Base-by-base conservation (phyloP, 345 rosid species). In the Rhizophora apiculata region DNA sequence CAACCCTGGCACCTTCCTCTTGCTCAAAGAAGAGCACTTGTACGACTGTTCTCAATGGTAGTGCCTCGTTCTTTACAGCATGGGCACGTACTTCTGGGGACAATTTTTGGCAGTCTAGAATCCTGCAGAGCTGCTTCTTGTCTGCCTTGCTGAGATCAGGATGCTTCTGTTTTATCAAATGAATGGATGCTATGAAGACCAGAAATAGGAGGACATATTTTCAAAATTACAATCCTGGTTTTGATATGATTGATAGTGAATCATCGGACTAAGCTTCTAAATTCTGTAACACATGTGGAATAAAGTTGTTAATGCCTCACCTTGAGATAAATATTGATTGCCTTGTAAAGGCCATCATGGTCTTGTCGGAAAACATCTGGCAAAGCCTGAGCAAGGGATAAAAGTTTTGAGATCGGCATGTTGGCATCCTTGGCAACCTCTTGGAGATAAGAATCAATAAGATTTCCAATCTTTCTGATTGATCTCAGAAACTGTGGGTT, bases 41-140 rank as follows among this genome's bases (percentile, higher is more conserved):
- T 63, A 96, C 99, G 2, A 96, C 98, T 2, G 98, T 96, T 78
- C 97, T 85, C 75, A 96, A 52, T 9, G 99, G 99, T 31, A 96
- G 83, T 68, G 96, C 82, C 81, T 92, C 99, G 46, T 96, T 96
- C 80, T 92, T 96, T 49, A 90, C 93, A 0, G 98, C 99, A 20
- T 90, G 99, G 1, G 97, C 83, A 0, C 99, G 92, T 29, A 92
- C 86, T 65, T 89, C 94, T 24, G 85, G 82, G 11, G 99, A 89
- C 72, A 96, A 80, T 74, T 92, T 96, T 78, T 89, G 98, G 84
- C 99, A 92, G 85, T 96, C 95, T 5, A 96, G 86, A 62, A 80
- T 81, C 68, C 88, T 82, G 84, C 98, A 92, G 2, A 92, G 88
- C 26, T 82, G 76, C 66, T 92, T 96, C 79, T 81, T 96, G 29